phyloP scores from a whole-genome alignment of 1,139 yeast species.

The Pneumocystis sp. region DNA sequence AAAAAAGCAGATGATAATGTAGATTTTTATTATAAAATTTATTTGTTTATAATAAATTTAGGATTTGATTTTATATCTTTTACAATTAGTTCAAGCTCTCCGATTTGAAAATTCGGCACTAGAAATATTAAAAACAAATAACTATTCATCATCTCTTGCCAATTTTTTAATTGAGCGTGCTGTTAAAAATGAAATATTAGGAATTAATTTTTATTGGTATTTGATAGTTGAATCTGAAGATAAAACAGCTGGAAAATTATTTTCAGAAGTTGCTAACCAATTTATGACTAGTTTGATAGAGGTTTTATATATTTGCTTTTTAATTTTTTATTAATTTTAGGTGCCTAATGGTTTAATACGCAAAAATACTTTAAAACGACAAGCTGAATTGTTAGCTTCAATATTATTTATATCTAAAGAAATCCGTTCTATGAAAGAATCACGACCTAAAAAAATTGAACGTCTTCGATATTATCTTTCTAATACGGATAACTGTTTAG shows the following conservation, averaged over 20 bases:
- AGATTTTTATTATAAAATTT: neutral
- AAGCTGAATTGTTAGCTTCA: constrained; percentile 31
- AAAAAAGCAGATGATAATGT: constrained; percentile 55
- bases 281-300: constrained; percentile 23
- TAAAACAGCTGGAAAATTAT: constrained; percentile 26
- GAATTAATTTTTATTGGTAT: constrained; percentile 84
- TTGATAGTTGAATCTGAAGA: constrained; percentile 77
- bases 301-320: neutral
- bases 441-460: constrained; percentile 45
- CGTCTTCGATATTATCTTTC: constrained; percentile 24
- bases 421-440: constrained; percentile 36
- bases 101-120: constrained; percentile 43
- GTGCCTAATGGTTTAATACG: constrained; percentile 20
- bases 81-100: constrained; percentile 86
- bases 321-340: neutral
- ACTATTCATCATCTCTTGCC: constrained; percentile 39
- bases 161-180: constrained; percentile 65
- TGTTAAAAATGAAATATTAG: constrained; percentile 47
- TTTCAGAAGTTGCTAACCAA: constrained; percentile 20
- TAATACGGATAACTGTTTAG: constrained; percentile 28
- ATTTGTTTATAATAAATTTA: neutral
- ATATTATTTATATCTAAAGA: constrained; percentile 32
- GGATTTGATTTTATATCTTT: constrained; percentile 63
- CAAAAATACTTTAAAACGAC: constrained; percentile 26
- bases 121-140: constrained; percentile 1